phyloP scores from a whole-genome alignment of 768 basidiomycete genomes.

The Phaeotremella fagi region DNA sequence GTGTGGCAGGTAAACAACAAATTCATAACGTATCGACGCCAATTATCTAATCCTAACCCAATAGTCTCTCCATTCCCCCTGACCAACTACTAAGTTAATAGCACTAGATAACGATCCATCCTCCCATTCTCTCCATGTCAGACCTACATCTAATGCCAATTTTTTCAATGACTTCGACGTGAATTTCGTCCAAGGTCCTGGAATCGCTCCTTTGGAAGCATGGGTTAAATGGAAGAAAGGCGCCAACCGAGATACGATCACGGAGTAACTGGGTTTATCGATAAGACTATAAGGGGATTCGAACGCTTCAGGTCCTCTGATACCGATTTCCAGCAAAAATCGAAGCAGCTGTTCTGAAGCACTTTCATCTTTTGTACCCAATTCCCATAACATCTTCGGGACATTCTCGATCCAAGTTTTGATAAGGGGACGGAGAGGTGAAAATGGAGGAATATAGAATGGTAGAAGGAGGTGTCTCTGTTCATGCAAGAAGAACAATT shows the following conservation, averaged over 20 bases:
- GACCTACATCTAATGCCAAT: slow-evolving; percentile 62
- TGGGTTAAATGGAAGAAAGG: slow-evolving; percentile 80
- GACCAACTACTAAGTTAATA: background rate
- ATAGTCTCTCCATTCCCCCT: background rate
- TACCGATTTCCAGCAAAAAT: slow-evolving; percentile 55
- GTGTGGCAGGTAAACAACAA: no score
- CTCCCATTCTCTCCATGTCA: slow-evolving; percentile 31
- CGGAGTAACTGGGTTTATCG: slow-evolving; percentile 51
- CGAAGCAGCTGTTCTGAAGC: slow-evolving; percentile 60
- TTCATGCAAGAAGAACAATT: slow-evolving; percentile 61
- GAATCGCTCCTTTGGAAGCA: slow-evolving; percentile 64
- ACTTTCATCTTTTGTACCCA: slow-evolving; percentile 57
- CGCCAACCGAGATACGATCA: slow-evolving; percentile 59
- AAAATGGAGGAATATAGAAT: slow-evolving; percentile 30
- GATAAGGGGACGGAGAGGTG: slow-evolving; percentile 14
- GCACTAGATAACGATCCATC: background rate
- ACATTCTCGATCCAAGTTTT: slow-evolving; percentile 69
- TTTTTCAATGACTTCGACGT: slow-evolving; percentile 53
- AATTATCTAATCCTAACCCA: background rate
- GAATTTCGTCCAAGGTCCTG: slow-evolving; percentile 73
- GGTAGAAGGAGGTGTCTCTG: slow-evolving; percentile 30
- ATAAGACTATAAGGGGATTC: slow-evolving; percentile 12
- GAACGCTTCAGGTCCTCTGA: slow-evolving; percentile 23
- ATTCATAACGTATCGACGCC: no score
- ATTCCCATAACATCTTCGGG: slow-evolving; percentile 80